Evolutionary conservation across 2,329 filamentous ascomycete species (phyloP), one percentile per base, ranked within the genome.

Genomic region (Stenocarpella maydis): DNA sequence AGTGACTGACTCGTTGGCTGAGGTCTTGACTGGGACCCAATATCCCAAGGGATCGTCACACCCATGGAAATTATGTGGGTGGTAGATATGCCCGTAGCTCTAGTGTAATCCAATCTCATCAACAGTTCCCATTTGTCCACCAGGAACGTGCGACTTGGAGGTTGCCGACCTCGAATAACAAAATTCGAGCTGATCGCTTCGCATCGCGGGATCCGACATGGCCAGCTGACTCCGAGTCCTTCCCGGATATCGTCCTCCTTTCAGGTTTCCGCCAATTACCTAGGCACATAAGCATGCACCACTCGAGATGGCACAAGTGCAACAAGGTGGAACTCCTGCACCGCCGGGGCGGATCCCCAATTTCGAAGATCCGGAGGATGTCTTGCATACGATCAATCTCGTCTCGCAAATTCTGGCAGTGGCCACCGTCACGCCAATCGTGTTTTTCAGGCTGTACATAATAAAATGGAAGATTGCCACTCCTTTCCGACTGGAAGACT

Each of bases 321-420:
- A 67, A 37, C 53, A 68, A 63, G 66, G 66, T 52, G 66, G 28
- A 31, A 61, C 66, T 63, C 66, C 66, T 52, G 49, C 66, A 19
- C 66, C 66, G 34, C 66, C 66, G 43, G 66, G 66, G 19, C 31
- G 31, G 24, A 28, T 34, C 15, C 66, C 66, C 12, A 45, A 68
- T 9, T 45, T 68, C 34, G 66, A 50, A 12, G 15, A 63, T 28
- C 66, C 66, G 17, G 54, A 68, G 50, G 66, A 68, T n/a, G 66
- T 68, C 15, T 34, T 68, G 31, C 55, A 68, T 53, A 68, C 66
- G 19, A 63, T 68, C 54, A 68, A 68, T 26, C 45, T 68, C 21
- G 54, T 68, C 55, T 68, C 66, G 10, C 66, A 68, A 24, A 50
- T 63, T 28, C 55, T 68, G 24, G 28, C 66, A 43, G 34, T 68